Percentiles rank a stretch among this genome's conserved stretches.
Conservation (phyloP, 495 filamentous ascomycete species). For the Jackrogersella multiformis region DNA sequence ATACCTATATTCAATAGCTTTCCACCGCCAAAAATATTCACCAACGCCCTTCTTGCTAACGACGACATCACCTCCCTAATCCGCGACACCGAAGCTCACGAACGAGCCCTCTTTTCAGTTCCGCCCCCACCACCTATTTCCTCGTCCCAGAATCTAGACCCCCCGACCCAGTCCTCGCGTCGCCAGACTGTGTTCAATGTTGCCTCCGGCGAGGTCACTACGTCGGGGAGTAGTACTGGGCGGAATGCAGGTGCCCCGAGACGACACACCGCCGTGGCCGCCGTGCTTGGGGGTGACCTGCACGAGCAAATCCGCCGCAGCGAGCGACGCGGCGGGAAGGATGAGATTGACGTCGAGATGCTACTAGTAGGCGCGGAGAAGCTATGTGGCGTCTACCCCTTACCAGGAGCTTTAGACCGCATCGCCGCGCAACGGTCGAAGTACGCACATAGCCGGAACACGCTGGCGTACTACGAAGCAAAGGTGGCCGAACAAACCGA, state of each 20-base stretch:
- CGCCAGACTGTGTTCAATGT: slow-evolving; percentile 67
- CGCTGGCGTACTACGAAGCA: slow-evolving; percentile 79
- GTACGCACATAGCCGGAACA: slow-evolving; percentile 75
- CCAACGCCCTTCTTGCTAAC: slow-evolving; percentile 85
- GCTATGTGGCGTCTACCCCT: slow-evolving; percentile 85
- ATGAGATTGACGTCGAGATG: slow-evolving; percentile 88
- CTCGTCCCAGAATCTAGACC: slow-evolving; percentile 44
- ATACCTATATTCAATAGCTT: slow-evolving; percentile 68
- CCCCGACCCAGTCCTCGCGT: slow-evolving; percentile 48
- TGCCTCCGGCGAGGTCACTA: slow-evolving; percentile 63
- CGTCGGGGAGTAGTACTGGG: slow-evolving; percentile 52
- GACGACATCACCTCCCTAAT: slow-evolving; percentile 95
- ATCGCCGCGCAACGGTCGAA: slow-evolving; percentile 77
- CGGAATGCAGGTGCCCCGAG: slow-evolving; percentile 62
- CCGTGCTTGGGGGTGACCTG: slow-evolving; percentile 86
- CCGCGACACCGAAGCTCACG: slow-evolving; percentile 93
- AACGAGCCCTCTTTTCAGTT: slow-evolving; percentile 93
- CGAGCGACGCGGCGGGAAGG: slow-evolving; percentile 55
- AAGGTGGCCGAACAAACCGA: slow-evolving; percentile 80
- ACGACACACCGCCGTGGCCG: slow-evolving; percentile 86
- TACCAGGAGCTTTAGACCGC: slow-evolving; percentile 82
- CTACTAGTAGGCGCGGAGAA: slow-evolving; percentile 90
- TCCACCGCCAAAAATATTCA: slow-evolving; percentile 91
- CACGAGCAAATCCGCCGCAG: slow-evolving; percentile 79
- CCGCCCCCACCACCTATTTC: slow-evolving; percentile 68